Evolutionary conservation across 1,284 basidiomycete species (phyloP).

Genomic region (Melampsora americana): DNA sequence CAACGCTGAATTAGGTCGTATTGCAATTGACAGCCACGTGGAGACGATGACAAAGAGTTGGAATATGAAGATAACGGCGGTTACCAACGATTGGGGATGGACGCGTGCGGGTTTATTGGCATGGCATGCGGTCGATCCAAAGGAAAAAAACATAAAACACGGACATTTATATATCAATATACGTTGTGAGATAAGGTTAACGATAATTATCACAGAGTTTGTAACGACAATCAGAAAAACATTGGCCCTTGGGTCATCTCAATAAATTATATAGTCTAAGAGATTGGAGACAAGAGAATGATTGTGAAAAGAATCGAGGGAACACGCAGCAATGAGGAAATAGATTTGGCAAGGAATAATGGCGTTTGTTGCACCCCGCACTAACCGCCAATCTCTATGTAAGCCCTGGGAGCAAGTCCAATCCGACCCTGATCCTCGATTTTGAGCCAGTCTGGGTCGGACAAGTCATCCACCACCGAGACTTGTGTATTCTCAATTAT

Average conservation of each 20-base stretch:
- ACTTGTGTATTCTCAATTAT: slow-evolving; percentile 75
- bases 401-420: slow-evolving; percentile 82
- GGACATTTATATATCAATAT: neutral
- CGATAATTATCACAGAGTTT: neutral
- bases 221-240: slow-evolving; percentile 42
- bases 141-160: neutral
- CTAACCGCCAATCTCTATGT: slow-evolving; percentile 84
- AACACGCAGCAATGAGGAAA: neutral
- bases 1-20: neutral
- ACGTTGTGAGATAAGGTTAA: too few relatives aligned
- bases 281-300: slow-evolving; percentile 57
- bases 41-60: too few relatives aligned
- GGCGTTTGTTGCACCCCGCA: slow-evolving; percentile 52
- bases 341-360: neutral
- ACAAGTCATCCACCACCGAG: slow-evolving; percentile 69
- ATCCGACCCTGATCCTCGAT: slow-evolving; percentile 75
- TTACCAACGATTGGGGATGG: too few relatives aligned
- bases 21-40: too few relatives aligned
- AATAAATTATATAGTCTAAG: slow-evolving; percentile 44
- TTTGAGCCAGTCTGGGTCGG: slow-evolving; percentile 89
- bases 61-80: too few relatives aligned
- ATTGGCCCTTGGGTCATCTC: slow-evolving; percentile 45
- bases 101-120: neutral
- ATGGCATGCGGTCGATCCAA: neutral
- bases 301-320: slow-evolving; percentile 49